Evolutionary conservation across 192 early-diverging fungal genomes (phyloP), one percentile per base, ranked within the genome.

Genomic region (Coemansia sp.): DNA sequence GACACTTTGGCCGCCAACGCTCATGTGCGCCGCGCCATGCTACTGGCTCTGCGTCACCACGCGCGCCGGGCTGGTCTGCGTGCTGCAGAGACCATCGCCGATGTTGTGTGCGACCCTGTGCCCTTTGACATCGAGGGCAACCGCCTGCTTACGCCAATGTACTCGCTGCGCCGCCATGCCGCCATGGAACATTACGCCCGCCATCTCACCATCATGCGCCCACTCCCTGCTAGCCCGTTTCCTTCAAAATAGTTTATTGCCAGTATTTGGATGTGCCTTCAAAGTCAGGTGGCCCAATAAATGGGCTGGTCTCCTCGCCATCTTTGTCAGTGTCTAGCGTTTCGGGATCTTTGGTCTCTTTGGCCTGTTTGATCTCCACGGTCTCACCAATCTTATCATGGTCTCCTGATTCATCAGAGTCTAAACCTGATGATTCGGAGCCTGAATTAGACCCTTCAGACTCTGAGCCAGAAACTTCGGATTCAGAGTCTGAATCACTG

Each of bases 101-200:
- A 78, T 19, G 70, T 95, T 23, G 72, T 85, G 62, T 74, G 96
- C 22, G 87, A 88, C 15, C 24, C 85, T 12, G 83, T 86, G 24
- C 80, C 83, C 32, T 94, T 98, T 64, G 76, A 88, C 1, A 80
- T 93, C 21, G 90, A 94, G 32, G 84, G 81, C 60, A 90, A 88
- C 39, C 88, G 90, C 41, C 72, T 97, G 25, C 76, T 95, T 25
- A 95, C 95, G 1, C 90, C 95, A 1, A 93, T 93, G 0, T 92
- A 90, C 82, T 96, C 96, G 83, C 75, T 94, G 38, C 95, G 93
- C 69, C 84, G 94, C 62, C 84, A 85, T 47, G 82, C 87, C 48
- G 88, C 87, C 6, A 83, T 85, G 69, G 70, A 85, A 32, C 65
- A 82, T 29, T 94, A 89, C 65, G 39, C 66, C 25, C 81, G 67